phyloP scores from a whole-genome alignment of 352 stramenopile species.

The Phytopythium cucurbitacearum region DNA sequence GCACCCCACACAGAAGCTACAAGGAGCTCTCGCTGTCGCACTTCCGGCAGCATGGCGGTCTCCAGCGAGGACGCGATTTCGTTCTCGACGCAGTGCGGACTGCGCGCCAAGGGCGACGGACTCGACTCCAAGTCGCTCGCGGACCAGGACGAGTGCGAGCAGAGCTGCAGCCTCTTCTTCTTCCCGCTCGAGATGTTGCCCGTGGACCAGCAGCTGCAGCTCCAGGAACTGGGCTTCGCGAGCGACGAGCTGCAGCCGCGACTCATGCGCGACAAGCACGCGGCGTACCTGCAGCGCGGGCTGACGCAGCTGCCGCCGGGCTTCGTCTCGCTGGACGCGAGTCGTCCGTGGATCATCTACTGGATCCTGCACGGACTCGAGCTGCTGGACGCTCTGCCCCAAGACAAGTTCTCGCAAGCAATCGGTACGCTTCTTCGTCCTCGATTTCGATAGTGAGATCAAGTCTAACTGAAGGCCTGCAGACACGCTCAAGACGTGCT shows the following conservation, averaged over 20 bases:
- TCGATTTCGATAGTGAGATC: slow-evolving; percentile 1
- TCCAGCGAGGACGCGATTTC: slow-evolving; percentile 7
- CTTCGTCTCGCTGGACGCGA: slow-evolving; percentile 92
- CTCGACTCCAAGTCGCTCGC: slow-evolving; percentile 46
- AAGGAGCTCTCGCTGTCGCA: too few species aligned
- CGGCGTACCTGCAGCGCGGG: slow-evolving; percentile 66
- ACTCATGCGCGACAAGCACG: slow-evolving; percentile 86
- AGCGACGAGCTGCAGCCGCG: slow-evolving; percentile 54
- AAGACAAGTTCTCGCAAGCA: slow-evolving; percentile 27
- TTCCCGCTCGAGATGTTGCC: slow-evolving; percentile 80
- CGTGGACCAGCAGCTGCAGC: slow-evolving; percentile 73
- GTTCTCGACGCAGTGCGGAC: slow-evolving; percentile 30
- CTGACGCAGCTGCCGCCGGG: slow-evolving; percentile 62
- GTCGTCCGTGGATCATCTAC: slow-evolving; percentile 97
- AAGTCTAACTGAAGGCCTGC: neutral
- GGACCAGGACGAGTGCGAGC: slow-evolving; percentile 87
- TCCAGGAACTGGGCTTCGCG: slow-evolving; percentile 81
- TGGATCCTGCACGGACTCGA: slow-evolving; percentile 96
- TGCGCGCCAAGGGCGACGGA: slow-evolving; percentile 49
- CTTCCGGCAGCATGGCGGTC: too few species aligned
- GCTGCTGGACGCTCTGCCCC: slow-evolving; percentile 84
- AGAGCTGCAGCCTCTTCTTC: slow-evolving; percentile 90
- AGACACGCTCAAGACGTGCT: slow-evolving; percentile 62
- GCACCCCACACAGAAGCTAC: too few species aligned
- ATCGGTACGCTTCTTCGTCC: slow-evolving; percentile 26